Percentiles rank a stretch among this genome's conserved stretches.
These are phyloP conservation scores for Fusarium temperatum DNA, from an alignment of 2,329 filamentous ascomycete genomes.

Conservation along the genomic window DNA sequence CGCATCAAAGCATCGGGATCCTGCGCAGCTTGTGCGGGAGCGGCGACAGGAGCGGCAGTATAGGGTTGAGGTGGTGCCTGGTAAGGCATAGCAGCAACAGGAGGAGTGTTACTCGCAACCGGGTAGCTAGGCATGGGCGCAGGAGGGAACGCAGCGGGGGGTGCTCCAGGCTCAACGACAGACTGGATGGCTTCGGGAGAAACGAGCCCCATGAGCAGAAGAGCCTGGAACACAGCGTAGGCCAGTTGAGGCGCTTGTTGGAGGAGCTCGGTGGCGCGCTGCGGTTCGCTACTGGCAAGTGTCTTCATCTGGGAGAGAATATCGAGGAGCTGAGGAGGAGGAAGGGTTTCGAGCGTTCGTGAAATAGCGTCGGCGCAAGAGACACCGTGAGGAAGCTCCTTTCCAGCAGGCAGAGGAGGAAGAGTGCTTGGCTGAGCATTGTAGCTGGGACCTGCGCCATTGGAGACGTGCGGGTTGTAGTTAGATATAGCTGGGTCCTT, in stretches of 20 bases:
- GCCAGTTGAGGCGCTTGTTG: slow-evolving; percentile 90
- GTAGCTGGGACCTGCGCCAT: slow-evolving; percentile 47
- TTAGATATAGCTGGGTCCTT: slow-evolving; percentile 36
- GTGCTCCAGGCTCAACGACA: slow-evolving; percentile 73
- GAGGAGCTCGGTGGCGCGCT: slow-evolving; percentile 85
- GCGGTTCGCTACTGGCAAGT: slow-evolving; percentile 82
- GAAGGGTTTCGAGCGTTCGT: slow-evolving; percentile 85
- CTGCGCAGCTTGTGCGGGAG: slow-evolving; percentile 50
- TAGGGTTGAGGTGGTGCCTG: slow-evolving; percentile 56
- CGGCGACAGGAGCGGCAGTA: slow-evolving; percentile 44
- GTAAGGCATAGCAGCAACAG: slow-evolving; percentile 56
- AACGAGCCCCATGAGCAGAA: slow-evolving; percentile 91
- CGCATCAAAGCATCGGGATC: slow-evolving; percentile 79
- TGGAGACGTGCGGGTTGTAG: slow-evolving; percentile 44
- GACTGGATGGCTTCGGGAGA: slow-evolving; percentile 83
- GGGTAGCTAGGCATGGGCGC: slow-evolving; percentile 45
- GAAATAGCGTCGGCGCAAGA: slow-evolving; percentile 92
- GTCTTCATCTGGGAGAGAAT: slow-evolving; percentile 95
- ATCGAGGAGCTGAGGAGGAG: slow-evolving; percentile 88
- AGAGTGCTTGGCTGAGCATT: slow-evolving; percentile 61
- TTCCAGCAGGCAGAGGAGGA: slow-evolving; percentile 84
- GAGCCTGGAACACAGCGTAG: slow-evolving; percentile 93
- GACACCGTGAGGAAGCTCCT: slow-evolving; percentile 83
- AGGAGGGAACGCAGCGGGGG: slow-evolving; percentile 51
- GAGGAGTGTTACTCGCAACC: slow-evolving; percentile 53